phyloP scores from a whole-genome alignment of 305 asterid genomes.

The Ilex paraguariensis region DNA sequence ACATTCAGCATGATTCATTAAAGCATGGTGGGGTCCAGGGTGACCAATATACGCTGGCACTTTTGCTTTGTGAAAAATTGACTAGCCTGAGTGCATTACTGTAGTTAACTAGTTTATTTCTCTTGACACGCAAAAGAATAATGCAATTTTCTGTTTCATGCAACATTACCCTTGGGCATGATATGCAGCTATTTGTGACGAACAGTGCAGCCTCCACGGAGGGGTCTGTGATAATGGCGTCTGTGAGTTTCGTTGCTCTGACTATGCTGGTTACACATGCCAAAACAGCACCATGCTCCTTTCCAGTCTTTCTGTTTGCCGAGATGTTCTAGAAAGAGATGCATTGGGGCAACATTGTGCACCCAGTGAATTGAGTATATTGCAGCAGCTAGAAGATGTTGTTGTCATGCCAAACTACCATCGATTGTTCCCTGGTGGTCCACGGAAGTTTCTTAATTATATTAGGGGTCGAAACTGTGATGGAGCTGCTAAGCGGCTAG shows the following conservation, averaged over 20 bases:
- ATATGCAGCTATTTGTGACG: slow-evolving; percentile 77
- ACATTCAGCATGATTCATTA: too few relatives aligned
- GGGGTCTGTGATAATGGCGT: slow-evolving; percentile 97
- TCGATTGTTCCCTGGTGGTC: slow-evolving; percentile 89
- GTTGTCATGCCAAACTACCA: slow-evolving; percentile 99
- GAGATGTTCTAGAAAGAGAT: slow-evolving; percentile 69
- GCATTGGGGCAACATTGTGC: slow-evolving; percentile 86
- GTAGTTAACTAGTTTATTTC: too few relatives aligned
- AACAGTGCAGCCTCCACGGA: slow-evolving; percentile 98
- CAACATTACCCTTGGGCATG: too few relatives aligned
- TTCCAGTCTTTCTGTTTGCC: slow-evolving; percentile 82
- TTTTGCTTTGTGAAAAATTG: too few relatives aligned
- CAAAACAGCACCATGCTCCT: slow-evolving; percentile 88
- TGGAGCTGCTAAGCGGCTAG: slow-evolving; percentile 92
- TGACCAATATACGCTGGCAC: too few relatives aligned
- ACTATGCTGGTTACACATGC: slow-evolving; percentile 97
- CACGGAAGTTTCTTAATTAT: slow-evolving; percentile 81
- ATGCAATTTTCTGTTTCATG: too few relatives aligned
- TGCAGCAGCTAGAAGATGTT: slow-evolving; percentile 96
- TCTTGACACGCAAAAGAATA: too few relatives aligned
- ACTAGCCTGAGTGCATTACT: too few relatives aligned
- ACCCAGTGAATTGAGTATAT: slow-evolving; percentile 78
- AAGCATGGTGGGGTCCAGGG: too few relatives aligned
- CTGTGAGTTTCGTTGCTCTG: slow-evolving; percentile 98
- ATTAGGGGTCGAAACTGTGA: slow-evolving; percentile 91